Conservation (phyloP, 2,329 filamentous ascomycete species). For the Ophiostoma novo-ulmi region DNA sequence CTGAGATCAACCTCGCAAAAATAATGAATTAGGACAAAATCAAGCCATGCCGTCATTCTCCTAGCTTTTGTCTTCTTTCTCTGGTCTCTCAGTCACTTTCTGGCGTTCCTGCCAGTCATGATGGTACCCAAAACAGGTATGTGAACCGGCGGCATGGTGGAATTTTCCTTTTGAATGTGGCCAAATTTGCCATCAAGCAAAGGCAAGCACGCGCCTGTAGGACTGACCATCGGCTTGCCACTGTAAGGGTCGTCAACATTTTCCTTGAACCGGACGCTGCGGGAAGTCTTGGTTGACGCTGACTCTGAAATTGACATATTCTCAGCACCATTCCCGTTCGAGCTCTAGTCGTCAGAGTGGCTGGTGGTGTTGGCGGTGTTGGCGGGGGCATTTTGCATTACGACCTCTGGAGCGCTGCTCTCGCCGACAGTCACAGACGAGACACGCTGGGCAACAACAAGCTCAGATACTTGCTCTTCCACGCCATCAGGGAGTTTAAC, state of each 20-base stretch:
- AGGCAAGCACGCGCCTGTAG: neutral
- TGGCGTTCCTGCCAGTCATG: neutral
- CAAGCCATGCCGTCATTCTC: neutral
- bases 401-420: neutral
- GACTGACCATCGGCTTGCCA: neutral
- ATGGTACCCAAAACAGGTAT: neutral
- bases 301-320: neutral
- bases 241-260: neutral
- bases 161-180: neutral
- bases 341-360: constrained; percentile 23
- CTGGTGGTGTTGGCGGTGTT: neutral
- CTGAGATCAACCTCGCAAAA: neutral
- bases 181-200: neutral
- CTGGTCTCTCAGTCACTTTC: neutral
- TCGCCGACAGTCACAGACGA: neutral
- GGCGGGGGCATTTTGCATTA: neutral
- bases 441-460: constrained; percentile 8
- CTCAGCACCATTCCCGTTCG: constrained; percentile 10
- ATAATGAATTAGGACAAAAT: neutral
- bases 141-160: neutral
- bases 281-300: neutral
- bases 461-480: constrained; percentile 18
- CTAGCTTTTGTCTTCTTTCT: neutral
- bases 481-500: constrained; percentile 24
- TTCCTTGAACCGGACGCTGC: constrained; percentile 12